A percentile compares a stretch with the other conserved stretches of the same genome.
Evolutionary conservation across 2,329 filamentous ascomycete species (phyloP).

Genomic region (Xylariales sp.): DNA sequence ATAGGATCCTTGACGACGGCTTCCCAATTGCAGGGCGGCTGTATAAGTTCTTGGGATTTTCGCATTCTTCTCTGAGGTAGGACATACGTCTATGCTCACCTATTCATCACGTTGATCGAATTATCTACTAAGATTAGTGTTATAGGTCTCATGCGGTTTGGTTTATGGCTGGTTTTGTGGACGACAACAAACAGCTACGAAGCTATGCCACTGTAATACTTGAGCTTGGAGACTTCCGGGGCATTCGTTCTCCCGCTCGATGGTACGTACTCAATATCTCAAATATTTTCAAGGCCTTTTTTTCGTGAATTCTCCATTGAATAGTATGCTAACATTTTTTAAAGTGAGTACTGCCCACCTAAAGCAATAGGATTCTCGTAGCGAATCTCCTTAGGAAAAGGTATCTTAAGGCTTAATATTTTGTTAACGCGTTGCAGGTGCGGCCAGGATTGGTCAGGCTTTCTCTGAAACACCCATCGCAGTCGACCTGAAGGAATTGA

Average conservation of each 20-base stretch:
- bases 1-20: constrained; percentile 65
- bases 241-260: constrained; percentile 64
- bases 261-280: constrained; percentile 48
- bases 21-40: constrained; percentile 72
- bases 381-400: background rate
- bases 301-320: background rate
- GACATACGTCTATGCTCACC: background rate
- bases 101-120: background rate
- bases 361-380: background rate
- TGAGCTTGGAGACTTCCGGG: constrained; percentile 61
- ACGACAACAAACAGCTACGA: constrained; percentile 50
- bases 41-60: constrained; percentile 80
- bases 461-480: constrained; percentile 80
- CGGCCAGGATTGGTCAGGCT: constrained; percentile 71
- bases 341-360: constrained; percentile 25
- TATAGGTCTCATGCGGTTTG: constrained; percentile 71
- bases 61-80: constrained; percentile 76
- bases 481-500: constrained; percentile 59
- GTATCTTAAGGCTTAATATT: background rate
- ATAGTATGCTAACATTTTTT: constrained; percentile 1
- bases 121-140: background rate
- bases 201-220: constrained; percentile 58
- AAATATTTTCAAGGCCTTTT: background rate
- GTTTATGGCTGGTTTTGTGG: constrained; percentile 64
- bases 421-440: constrained; percentile 43